phyloP scores from a whole-genome alignment of 139 green algal species.

The Chlorella sp. region DNA sequence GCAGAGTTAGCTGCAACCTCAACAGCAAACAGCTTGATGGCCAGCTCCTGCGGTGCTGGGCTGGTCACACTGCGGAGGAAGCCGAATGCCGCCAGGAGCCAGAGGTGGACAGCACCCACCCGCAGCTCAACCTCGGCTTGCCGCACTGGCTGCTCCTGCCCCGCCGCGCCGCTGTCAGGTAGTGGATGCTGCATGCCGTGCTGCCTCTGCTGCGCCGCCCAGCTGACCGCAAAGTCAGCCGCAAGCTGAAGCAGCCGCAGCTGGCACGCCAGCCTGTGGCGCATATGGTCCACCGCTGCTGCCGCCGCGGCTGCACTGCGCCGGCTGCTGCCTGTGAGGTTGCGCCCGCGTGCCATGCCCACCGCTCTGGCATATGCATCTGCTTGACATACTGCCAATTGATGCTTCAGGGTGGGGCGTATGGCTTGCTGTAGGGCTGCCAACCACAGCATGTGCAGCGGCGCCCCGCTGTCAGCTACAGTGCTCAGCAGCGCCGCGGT shows the following conservation, averaged over 20 bases:
- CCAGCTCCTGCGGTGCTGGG: too few species aligned
- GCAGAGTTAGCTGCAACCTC: neutral
- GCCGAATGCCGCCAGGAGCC: neutral
- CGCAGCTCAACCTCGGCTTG: neutral
- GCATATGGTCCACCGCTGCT: neutral
- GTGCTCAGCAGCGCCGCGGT: too few species aligned
- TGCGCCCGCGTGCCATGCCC: too few species aligned
- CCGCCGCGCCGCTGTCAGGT: neutral
- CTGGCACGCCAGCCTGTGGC: neutral
- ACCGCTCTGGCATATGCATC: too few species aligned
- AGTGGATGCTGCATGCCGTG: too few species aligned
- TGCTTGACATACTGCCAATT: too few species aligned
- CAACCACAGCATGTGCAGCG: too few species aligned
- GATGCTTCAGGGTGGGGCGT: too few species aligned
- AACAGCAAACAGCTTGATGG: neutral
- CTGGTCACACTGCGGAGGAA: neutral
- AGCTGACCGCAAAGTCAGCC: neutral
- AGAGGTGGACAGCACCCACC: neutral
- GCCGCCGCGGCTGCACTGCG: neutral
- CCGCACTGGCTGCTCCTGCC: neutral
- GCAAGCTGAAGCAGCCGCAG: conserved; percentile 1
- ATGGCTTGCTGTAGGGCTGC: too few species aligned
- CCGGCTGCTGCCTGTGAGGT: too few species aligned
- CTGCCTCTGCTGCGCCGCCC: neutral
- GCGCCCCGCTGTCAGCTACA: too few species aligned